Percentiles rank a stretch among this genome's conserved stretches.
These are phyloP conservation scores for Neurospora sp. DNA, from an alignment of 495 filamentous ascomycete genomes.

Conservation along the genomic window DNA sequence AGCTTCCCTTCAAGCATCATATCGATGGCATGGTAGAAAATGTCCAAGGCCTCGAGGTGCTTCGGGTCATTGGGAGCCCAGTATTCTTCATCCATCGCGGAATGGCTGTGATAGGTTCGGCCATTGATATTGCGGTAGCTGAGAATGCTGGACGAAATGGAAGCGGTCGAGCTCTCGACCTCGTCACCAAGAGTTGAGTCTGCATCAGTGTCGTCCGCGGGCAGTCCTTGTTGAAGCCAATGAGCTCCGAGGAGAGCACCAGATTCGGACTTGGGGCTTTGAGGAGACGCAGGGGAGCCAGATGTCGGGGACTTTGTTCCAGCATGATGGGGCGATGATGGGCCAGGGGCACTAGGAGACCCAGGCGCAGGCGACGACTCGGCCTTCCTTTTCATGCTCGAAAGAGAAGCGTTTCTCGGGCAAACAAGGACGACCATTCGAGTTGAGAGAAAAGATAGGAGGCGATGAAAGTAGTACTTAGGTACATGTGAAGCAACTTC, in stretches of 20 bases:
- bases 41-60: conserved; percentile 26
- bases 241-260: not conserved
- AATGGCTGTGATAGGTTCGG: conserved; percentile 30
- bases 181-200: not conserved
- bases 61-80: conserved; percentile 27
- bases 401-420: not conserved
- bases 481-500: not conserved
- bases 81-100: conserved; percentile 17
- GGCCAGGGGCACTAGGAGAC: not conserved
- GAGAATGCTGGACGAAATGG: conserved; percentile 33
- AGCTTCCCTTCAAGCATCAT: conserved; percentile 33
- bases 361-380: not conserved
- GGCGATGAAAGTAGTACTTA: not conserved
- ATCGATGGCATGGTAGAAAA: conserved; percentile 26
- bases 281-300: not conserved
- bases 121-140: conserved; percentile 33
- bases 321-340: no score
- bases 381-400: not conserved
- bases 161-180: conserved; percentile 24
- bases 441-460: not conserved
- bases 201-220: not conserved
- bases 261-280: not conserved
- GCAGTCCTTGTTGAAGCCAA: not conserved
- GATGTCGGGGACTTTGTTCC: no score
- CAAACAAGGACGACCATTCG: no score